A percentile compares a stretch with the other conserved stretches of the same genome.
Evolutionary conservation across 805 yeast species (phyloP).

Genomic region (Priceomyces haplophilus): DNA sequence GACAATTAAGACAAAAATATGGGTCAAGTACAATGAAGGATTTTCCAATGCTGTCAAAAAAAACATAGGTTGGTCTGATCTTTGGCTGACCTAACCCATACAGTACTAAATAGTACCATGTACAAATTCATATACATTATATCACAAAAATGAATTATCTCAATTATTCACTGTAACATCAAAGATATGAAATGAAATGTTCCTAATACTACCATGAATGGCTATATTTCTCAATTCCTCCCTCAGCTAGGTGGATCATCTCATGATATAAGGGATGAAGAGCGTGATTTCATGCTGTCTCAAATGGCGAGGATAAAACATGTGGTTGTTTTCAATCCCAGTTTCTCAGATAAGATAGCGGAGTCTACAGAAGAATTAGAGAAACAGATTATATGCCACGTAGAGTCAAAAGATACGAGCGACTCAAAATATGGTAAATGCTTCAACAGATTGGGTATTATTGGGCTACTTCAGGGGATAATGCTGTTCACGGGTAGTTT

Average conservation of each 20-base stretch:
- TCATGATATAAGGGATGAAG: background rate
- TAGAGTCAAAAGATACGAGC: slow-evolving; percentile 13
- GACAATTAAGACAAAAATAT: slow-evolving; percentile 44
- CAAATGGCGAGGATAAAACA: slow-evolving; percentile 16
- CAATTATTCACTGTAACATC: background rate
- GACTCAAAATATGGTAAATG: slow-evolving; percentile 5
- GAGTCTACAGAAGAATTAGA: slow-evolving; percentile 29
- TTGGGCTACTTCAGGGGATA: slow-evolving; percentile 39
- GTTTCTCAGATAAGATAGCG: slow-evolving; percentile 18
- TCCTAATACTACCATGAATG: slow-evolving; percentile 17
- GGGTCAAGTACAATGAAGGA: slow-evolving; percentile 94
- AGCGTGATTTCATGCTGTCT: background rate
- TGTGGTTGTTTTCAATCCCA: slow-evolving; percentile 32
- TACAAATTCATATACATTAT: background rate
- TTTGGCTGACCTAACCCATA: slow-evolving; percentile 42
- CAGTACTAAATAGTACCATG: background rate
- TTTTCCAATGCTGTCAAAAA: slow-evolving; percentile 88
- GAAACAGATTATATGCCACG: slow-evolving; percentile 33
- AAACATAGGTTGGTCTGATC: slow-evolving; percentile 70
- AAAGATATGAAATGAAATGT: background rate
- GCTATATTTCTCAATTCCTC: slow-evolving; percentile 30
- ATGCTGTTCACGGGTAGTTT: slow-evolving; percentile 29
- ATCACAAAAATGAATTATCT: background rate
- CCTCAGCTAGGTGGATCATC: slow-evolving; percentile 18
- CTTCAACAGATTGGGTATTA: slow-evolving; percentile 26